These are phyloP conservation scores for Chenopodium quinoa DNA, from an alignment of 148 eudicot species.

Conservation along the genomic window DNA sequence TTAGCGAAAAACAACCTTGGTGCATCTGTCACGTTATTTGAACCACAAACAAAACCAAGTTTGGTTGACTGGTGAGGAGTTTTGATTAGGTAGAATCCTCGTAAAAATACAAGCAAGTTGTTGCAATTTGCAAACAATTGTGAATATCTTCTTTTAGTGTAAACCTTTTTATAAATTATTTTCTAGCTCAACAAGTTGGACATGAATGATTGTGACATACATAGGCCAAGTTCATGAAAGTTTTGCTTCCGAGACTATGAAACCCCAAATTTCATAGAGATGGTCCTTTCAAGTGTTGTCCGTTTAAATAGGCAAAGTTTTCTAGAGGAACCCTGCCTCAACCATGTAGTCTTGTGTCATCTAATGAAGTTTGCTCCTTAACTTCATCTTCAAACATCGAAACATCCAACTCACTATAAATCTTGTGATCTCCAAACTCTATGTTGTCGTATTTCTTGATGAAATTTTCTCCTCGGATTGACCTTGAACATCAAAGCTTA, in stretches of 20 bases:
- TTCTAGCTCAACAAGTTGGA: constrained; percentile 1
- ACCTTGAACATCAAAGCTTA: not conserved
- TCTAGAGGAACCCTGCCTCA: not conserved
- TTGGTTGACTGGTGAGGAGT: too few relatives aligned
- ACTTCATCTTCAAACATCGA: not conserved
- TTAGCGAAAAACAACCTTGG: too few relatives aligned
- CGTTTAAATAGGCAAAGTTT: not conserved
- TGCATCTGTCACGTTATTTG: too few relatives aligned
- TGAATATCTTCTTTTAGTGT: not conserved
- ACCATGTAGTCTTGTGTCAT: not conserved
- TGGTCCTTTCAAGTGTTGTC: not conserved
- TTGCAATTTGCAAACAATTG: not conserved
- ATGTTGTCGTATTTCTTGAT: not conserved
- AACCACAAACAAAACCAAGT: too few relatives aligned
- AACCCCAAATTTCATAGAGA: not conserved
- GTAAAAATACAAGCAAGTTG: too few relatives aligned
- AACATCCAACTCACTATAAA: not conserved
- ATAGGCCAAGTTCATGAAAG: not conserved
- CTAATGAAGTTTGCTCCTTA: not conserved
- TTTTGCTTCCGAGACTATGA: not conserved
- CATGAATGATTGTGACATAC: not conserved
- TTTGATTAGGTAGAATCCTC: too few relatives aligned
- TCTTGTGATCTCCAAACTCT: not conserved
- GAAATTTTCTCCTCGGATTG: not conserved
- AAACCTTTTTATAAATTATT: not conserved